These are phyloP conservation scores for Marasmius fiardii DNA, from an alignment of 1,284 basidiomycete genomes.

Conservation along the genomic window DNA sequence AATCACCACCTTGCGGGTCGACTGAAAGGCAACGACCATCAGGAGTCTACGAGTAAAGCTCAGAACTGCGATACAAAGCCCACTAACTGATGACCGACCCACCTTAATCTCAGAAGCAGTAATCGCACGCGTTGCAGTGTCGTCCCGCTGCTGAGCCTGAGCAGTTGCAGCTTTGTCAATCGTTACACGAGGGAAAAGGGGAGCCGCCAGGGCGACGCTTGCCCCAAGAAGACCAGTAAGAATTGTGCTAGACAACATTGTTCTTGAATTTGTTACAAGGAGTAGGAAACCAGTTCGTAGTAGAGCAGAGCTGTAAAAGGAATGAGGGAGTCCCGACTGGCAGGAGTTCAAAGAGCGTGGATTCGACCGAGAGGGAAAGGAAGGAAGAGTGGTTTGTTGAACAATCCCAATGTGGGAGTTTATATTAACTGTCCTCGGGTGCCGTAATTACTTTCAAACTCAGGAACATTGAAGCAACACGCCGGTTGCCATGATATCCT, in stretches of 20 bases:
- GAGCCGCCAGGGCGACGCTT: conserved; percentile 19
- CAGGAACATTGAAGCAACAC: no score
- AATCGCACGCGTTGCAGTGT: conserved; percentile 18
- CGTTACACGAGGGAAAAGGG: conserved; percentile 16
- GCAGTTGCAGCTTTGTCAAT: conserved; percentile 19
- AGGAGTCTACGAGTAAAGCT: conserved; percentile 10
- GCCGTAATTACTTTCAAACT: no score
- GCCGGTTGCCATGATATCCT: no score
- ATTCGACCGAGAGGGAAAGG: conserved; percentile 7
- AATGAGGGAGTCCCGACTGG: conserved; percentile 20
- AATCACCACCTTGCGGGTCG: conserved; percentile 19
- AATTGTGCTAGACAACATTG: conserved; percentile 17
- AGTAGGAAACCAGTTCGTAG: conserved; percentile 8
- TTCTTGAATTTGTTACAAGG: neutral
- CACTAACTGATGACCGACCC: neutral
- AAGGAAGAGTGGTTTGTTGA: neutral
- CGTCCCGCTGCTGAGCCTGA: conserved; percentile 17
- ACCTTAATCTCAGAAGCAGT: conserved; percentile 15
- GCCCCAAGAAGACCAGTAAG: conserved; percentile 19
- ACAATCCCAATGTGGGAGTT: neutral
- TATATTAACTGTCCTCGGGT: no score
- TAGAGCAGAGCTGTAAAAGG: conserved; percentile 7
- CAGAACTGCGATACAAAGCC: neutral
- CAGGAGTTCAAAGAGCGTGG: conserved; percentile 13
- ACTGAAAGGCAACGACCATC: conserved; percentile 19